Evolutionary conservation across 495 filamentous ascomycete species (phyloP).

Genomic region (Penicilliopsis zonata): DNA sequence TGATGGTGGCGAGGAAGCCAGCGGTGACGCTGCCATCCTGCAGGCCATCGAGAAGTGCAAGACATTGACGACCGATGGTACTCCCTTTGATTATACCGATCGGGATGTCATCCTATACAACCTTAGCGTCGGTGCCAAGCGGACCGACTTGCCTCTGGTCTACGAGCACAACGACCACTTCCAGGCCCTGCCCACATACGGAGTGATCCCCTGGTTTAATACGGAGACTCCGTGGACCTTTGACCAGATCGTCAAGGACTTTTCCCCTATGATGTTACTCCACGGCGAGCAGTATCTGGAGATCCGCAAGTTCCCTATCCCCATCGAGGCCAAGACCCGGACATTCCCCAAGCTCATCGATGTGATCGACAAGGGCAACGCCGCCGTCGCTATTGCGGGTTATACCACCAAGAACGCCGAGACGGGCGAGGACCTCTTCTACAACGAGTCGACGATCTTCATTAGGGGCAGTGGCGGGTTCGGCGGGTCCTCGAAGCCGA

Average conservation of each 20-base stretch:
- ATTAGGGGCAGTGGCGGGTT: constrained; percentile 90
- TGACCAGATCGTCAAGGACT: constrained; percentile 81
- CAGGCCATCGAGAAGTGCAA: constrained; percentile 69
- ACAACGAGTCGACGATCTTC: constrained; percentile 89
- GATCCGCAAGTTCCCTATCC: constrained; percentile 86
- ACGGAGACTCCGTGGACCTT: constrained; percentile 69
- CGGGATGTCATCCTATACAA: constrained; percentile 92
- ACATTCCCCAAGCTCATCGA: constrained; percentile 83
- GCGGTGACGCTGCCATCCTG: constrained; percentile 38
- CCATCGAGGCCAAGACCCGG: constrained; percentile 69
- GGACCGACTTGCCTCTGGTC: constrained; percentile 74
- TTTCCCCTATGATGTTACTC: constrained; percentile 96
- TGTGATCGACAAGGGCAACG: constrained; percentile 90
- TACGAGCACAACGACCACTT: constrained; percentile 86
- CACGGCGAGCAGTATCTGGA: constrained; percentile 99
- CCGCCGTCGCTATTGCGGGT: constrained; percentile 71
- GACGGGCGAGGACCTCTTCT: constrained; percentile 84
- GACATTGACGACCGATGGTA: constrained; percentile 55
- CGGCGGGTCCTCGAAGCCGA: constrained; percentile 69
- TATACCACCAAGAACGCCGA: constrained; percentile 67
- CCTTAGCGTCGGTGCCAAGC: constrained; percentile 88
- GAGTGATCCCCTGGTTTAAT: constrained; percentile 88
- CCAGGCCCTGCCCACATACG: constrained; percentile 87
- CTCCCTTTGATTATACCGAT: constrained; percentile 71
- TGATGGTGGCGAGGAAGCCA: constrained; percentile 25